A percentile compares a stretch with the other conserved stretches of the same genome.
These are phyloP conservation scores for Kodamaea ohmeri DNA, from an alignment of 1,139 yeast genomes.

Conservation along the genomic window DNA sequence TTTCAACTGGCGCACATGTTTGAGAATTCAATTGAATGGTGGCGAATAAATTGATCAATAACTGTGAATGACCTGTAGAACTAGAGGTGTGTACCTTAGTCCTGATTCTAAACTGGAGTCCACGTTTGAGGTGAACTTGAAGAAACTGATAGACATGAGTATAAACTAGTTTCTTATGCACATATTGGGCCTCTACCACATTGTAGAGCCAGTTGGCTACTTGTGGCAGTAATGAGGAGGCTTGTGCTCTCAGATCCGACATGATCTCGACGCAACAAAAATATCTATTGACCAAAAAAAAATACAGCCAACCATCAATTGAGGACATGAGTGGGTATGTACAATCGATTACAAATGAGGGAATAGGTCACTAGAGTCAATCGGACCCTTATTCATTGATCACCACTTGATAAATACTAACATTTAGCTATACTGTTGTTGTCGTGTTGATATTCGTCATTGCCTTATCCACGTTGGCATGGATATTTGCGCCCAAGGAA, in stretches of 20 bases:
- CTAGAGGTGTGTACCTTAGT: conserved; percentile 66
- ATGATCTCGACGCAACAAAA: background rate
- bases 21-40: conserved; percentile 35
- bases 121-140: conserved; percentile 39
- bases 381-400: too few species aligned
- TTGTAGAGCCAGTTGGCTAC: conserved; percentile 44
- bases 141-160: conserved; percentile 60
- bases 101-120: conserved; percentile 52
- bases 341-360: background rate
- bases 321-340: conserved; percentile 32
- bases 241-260: conserved; percentile 1
- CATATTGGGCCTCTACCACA: conserved; percentile 51
- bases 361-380: background rate
- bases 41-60: conserved; percentile 67
- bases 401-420: conserved; percentile 14
- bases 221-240: conserved; percentile 26
- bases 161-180: conserved; percentile 51
- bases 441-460: conserved; percentile 61
- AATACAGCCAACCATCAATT: conserved; percentile 12
- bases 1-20: conserved; percentile 55
- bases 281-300: conserved; percentile 2
- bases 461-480: conserved; percentile 58
- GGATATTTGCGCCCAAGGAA: conserved; percentile 61
- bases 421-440: conserved; percentile 68
- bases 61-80: conserved; percentile 53